phyloP scores from a whole-genome alignment of 78 protist genomes.

The Cyanophora paradoxa region DNA sequence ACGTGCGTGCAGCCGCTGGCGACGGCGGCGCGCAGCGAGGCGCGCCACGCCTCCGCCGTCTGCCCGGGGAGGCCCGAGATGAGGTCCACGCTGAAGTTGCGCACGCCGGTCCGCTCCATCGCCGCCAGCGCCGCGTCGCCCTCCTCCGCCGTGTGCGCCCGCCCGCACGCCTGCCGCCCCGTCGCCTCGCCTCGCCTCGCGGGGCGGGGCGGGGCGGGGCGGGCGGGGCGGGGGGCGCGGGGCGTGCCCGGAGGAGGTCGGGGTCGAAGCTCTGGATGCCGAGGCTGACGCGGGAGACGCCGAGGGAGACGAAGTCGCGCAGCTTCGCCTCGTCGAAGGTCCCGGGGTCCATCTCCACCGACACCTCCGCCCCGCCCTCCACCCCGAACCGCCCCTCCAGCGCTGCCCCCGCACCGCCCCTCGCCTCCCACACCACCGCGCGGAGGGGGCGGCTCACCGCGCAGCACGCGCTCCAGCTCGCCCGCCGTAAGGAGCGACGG shows the following conservation, averaged over 20 bases:
- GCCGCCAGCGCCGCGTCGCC: not conserved
- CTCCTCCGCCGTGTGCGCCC: not conserved
- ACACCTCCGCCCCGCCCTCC: not conserved
- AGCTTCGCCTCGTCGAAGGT: not conserved
- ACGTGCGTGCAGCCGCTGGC: not conserved
- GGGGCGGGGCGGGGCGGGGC: too few relatives aligned
- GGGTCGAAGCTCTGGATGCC: conserved; percentile 9
- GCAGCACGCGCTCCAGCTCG: not conserved
- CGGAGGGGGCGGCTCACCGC: too few relatives aligned
- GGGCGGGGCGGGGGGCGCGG: too few relatives aligned
- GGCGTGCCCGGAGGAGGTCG: not conserved
- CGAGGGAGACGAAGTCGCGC: not conserved
- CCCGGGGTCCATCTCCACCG: conserved; percentile 22
- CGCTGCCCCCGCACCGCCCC: too few relatives aligned
- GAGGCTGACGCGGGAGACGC: conserved; percentile 2
- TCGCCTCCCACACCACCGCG: too few relatives aligned
- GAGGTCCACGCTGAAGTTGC: not conserved
- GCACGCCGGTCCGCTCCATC: not conserved
- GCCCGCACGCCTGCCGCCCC: not conserved
- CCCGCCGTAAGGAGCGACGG: conserved; percentile 1
- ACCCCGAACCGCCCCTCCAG: not conserved
- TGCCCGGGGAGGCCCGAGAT: not conserved
- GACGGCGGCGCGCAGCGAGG: not conserved
- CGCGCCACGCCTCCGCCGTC: not conserved
- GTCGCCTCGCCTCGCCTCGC: too few relatives aligned